Evolutionary conservation across 2,329 filamentous ascomycete species (phyloP), one percentile per base, ranked within the genome.

Genomic region (Aureobasidium leucospermi): DNA sequence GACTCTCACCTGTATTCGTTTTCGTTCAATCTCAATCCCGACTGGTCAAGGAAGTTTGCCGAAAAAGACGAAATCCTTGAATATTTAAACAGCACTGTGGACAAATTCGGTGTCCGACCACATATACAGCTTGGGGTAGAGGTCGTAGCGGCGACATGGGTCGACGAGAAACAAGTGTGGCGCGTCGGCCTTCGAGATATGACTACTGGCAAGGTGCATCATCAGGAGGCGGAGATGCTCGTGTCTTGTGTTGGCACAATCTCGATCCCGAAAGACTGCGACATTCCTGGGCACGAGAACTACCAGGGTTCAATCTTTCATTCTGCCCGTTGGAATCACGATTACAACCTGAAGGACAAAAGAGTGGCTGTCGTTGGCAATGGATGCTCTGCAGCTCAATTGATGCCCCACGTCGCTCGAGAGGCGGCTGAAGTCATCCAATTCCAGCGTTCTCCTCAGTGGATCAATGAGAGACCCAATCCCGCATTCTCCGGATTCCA

Each of bases 361-460:
- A 52, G 38, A 10, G 51, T 63, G 10, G 61, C 53, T 29, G 51
- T 63, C 34, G 41, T 63, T 23, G 62, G 62, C 4, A 62, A 62
- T 23, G 76, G 77, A 39, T 79, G 76, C 63, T 75, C 72, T 52
- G 78, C 77, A 6, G 78, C 77, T 0, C 77, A 79, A 63, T 77
- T 79, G 42, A 73, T 79, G 1, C 78, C 77, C 3, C 15, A 16
- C n/a, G 57, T 55, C 13, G 51, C 42, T n/a, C 43, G 32, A 46
- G 32, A 45, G 6, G 58, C 57, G 7, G 31, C 32, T 7, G 9
- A 16, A 13, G 32, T 58, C 13, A 57, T 42, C 11, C 61, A 62
- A 39, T 61, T 61, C 45, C 63, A 63, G 10, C 52, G 69, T 16
- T 66, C 63, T 36, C 58, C 65, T 0, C 70, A 73, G 57, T 73